Conservation (phyloP, 805 yeast genomes). For the Nakazawaea wickerhamii region DNA sequence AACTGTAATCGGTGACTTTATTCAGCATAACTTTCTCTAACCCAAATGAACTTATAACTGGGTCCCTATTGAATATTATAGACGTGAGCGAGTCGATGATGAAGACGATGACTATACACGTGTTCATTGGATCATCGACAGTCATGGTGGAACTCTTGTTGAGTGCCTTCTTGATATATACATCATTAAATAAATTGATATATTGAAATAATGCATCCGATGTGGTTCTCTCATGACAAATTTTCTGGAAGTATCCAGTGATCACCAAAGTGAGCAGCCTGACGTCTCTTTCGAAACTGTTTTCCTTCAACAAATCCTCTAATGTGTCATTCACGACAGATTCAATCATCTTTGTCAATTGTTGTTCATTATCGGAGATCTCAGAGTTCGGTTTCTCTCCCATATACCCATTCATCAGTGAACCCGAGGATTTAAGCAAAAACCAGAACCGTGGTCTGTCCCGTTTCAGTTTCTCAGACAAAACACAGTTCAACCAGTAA, state of each 20-base stretch:
- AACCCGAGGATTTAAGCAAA: not conserved
- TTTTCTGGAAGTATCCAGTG: not conserved
- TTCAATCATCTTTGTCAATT: not conserved
- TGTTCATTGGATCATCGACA: constrained; percentile 1
- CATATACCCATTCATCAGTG: not conserved
- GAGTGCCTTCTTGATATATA: not conserved
- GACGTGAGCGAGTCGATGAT: constrained; percentile 7
- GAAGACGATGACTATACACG: constrained; percentile 6
- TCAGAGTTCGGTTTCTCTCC: not conserved
- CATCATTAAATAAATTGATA: constrained; percentile 1
- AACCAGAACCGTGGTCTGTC: not conserved
- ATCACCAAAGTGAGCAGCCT: constrained; percentile 1
- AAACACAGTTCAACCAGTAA: constrained; percentile 5
- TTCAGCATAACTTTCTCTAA: constrained; percentile 2
- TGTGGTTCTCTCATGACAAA: not conserved
- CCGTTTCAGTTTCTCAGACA: not conserved
- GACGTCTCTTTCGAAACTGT: not conserved
- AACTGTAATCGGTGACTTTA: not conserved
- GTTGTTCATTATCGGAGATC: not conserved
- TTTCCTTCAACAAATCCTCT: not conserved
- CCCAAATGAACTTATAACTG: constrained; percentile 7
- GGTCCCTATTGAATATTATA: not conserved
- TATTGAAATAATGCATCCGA: not conserved
- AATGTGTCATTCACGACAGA: not conserved
- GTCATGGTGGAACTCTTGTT: not conserved